A percentile compares a stretch with the other conserved stretches of the same genome.
Conservation (phyloP, 441 rosid genomes). For the Bocquillonia castaneifolia region DNA sequence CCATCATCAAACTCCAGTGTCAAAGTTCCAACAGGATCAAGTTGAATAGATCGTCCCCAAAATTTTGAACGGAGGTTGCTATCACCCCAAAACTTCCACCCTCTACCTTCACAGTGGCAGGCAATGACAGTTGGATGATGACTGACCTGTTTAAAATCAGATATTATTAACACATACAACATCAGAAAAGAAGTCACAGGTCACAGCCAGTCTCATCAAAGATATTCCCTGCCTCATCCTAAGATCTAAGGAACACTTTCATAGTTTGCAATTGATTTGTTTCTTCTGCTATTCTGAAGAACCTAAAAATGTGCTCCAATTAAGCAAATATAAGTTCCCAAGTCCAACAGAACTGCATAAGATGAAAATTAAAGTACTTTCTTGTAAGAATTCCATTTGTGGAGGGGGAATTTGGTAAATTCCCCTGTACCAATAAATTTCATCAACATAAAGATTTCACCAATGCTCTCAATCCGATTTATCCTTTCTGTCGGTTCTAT, state of each 20-base stretch:
- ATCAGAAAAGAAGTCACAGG: not conserved
- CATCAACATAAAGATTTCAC: not conserved
- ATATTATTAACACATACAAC: slow-evolving; percentile 13
- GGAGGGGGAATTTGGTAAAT: no score
- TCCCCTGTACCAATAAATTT: not conserved
- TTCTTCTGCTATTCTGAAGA: not conserved
- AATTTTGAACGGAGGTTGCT: slow-evolving; percentile 86
- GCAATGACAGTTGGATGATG: slow-evolving; percentile 97
- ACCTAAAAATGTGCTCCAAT: not conserved
- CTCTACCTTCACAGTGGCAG: slow-evolving; percentile 93
- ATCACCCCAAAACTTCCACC: slow-evolving; percentile 98
- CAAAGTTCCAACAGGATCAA: slow-evolving; percentile 81
- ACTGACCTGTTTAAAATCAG: slow-evolving; percentile 65
- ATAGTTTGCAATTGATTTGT: not conserved
- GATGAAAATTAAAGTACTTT: not conserved
- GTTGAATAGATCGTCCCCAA: slow-evolving; percentile 99
- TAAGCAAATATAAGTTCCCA: not conserved
- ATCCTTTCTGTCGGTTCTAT: no score
- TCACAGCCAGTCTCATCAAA: not conserved
- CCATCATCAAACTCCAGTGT: slow-evolving; percentile 94
- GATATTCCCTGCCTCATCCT: no score
- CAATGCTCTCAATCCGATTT: not conserved
- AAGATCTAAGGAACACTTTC: no score
- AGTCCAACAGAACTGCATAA: not conserved
- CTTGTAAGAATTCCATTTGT: not conserved